Evolutionary conservation across 1,284 basidiomycete genomes (phyloP).

Genomic region (Leucoagaricus sp.): DNA sequence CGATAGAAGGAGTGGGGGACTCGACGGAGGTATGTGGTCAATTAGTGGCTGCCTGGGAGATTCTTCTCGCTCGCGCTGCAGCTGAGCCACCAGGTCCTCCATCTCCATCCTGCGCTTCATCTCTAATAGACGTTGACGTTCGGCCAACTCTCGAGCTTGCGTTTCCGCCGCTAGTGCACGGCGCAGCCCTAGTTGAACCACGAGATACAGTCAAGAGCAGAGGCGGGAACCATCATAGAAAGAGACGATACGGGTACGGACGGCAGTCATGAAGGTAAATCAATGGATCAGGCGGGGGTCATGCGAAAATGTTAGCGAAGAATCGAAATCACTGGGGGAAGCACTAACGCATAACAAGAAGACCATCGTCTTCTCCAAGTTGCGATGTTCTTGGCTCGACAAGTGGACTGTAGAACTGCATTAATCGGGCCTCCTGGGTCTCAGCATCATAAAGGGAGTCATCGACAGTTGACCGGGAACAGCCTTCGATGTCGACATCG

Average conservation of each 20-base stretch:
- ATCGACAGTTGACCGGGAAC: not conserved
- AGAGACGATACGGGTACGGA: not conserved
- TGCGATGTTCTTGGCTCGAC: not conserved
- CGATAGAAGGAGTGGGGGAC: constrained; percentile 11
- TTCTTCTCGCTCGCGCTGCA: constrained; percentile 12
- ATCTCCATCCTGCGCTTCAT: constrained; percentile 12
- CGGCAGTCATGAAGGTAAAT: not conserved
- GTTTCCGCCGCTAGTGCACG: constrained; percentile 9
- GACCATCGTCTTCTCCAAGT: not conserved
- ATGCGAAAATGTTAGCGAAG: not conserved
- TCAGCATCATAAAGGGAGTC: not conserved
- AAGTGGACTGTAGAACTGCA: too few relatives aligned
- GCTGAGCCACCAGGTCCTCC: constrained; percentile 13
- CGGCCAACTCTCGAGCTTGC: constrained; percentile 7
- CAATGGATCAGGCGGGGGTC: too few relatives aligned
- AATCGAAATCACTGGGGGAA: not conserved
- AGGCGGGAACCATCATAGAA: not conserved
- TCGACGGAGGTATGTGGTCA: not conserved
- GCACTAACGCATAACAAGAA: constrained; percentile 10
- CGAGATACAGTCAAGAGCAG: not conserved
- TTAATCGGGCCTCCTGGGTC: too few relatives aligned
- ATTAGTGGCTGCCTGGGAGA: not conserved
- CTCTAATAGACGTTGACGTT: constrained; percentile 8
- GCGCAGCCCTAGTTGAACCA: constrained; percentile 3
- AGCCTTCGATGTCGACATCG: not conserved